Evolutionary conservation across 1,284 basidiomycete genomes (phyloP), one percentile per base, ranked within the genome.

Genomic region (Xerocomus amazonicus): DNA sequence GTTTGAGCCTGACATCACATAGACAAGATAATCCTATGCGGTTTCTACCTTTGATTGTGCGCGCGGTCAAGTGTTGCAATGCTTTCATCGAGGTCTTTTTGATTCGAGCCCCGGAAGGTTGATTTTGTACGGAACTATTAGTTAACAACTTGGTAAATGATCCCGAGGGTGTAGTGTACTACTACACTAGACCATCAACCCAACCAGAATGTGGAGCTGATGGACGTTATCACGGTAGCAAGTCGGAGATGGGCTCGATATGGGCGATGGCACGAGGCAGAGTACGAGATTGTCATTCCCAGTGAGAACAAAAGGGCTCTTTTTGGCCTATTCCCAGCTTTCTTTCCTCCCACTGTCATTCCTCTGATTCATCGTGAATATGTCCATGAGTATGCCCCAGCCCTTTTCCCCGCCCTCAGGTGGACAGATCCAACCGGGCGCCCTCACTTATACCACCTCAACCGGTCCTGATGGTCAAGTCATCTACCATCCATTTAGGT

Each of bases 401-500:
- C 62, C 67, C 16, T 70, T 43, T 34, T 60, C 68, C 13, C 68
- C 67, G 1, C 39, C 66, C 16, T 9, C 60, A 10, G 66, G 68
- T 43, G 62, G 55, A 50, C 69, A 69, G 56, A 77, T 79, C 50
- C 65, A 68, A 41, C 76, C 83, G 34, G 84, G 84, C 26, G 70
- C 82, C 36, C 75, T 83, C 59, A 87, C 83, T 16, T 89, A 87
- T 56, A 84, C 84, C 1, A 85, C 83, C 8, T 74, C 78, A 3
- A 74, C 71, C 1, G 74, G 72, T 3, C 68, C 76, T 31, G 80
- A 87, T 70, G 86, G 86, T 9, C 71, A 75, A 57, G 54, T 79
- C 32, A 62, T 75, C 42, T 89, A 87, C 62, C 82, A 86, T 59
- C 76, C 81, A 5, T 89, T 87, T 78, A 87, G 73, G 85, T 85